Evolutionary conservation across 192 early-diverging fungal species (phyloP), one percentile per base, ranked within the genome.

Genomic region (Funneliformis mosseae): DNA sequence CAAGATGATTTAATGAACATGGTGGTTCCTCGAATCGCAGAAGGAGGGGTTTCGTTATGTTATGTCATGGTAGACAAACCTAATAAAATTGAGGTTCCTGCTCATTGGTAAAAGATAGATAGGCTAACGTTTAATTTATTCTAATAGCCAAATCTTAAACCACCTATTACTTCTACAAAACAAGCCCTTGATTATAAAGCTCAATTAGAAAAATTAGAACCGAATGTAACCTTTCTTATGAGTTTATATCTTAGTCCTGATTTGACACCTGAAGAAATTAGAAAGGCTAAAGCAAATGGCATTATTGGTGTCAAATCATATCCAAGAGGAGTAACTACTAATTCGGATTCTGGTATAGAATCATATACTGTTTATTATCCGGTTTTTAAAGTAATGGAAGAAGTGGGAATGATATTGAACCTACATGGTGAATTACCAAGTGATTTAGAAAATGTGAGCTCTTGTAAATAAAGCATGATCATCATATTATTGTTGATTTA

Each of bases 301-400:
- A 91, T 99, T 72, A 90, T 88, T 11, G 92, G 94, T 62, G 96
- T 98, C 41, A 97, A 97, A 84, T 94, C 94, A 43, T 98, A 97
- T 83, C 96, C 96, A 27, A 92, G 96, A 41, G 97, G 97, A 39
- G 98, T 99, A 16, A 99, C 98, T 0, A 99, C 98, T 59, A 98
- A 99, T 91, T 95, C 93, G 80, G 97, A 98, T 76, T 90, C 91
- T 71, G 98, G 98, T 60, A 97, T 99, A 73, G 96, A 97, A 83
- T 90, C 87, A 82, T 96, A 96, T 83, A 89, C 92, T 45, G 86
- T 91, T 60, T 99, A 98, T 86, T 99, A 99, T 81, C 90, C 90
- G 67, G 94, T 98, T 21, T 99, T 99, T 88, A 79, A 90, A 74
- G 96, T 96, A 4, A 99, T 99, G 98, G 91, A 98, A 83, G 93